A percentile compares a stretch with the other conserved stretches of the same genome.
Conservation (phyloP, 768 basidiomycete genomes). For the Podaxis mareebaensis region DNA sequence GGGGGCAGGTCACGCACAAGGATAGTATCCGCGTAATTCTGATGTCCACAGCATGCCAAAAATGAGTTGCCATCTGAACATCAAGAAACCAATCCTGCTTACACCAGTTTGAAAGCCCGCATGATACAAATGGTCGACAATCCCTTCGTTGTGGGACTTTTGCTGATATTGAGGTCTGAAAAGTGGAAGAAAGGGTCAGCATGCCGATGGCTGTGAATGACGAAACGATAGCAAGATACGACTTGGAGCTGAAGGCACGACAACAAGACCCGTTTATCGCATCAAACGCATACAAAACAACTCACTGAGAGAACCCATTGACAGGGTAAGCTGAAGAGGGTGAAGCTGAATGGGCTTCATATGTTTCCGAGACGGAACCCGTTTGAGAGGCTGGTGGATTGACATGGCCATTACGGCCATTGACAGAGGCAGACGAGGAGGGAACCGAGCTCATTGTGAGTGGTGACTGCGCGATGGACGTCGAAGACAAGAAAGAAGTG, state of each 20-base stretch:
- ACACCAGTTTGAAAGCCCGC: constrained; percentile 83
- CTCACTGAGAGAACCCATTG: constrained; percentile 67
- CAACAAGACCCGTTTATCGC: constrained; percentile 5
- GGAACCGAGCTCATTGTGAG: constrained; percentile 37
- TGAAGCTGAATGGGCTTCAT: constrained; percentile 34
- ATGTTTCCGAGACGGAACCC: constrained; percentile 34
- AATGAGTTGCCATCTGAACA: constrained; percentile 18
- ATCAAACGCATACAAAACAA: constrained; percentile 20
- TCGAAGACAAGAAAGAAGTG: constrained; percentile 18
- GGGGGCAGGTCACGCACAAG: constrained; percentile 49
- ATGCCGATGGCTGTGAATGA: constrained; percentile 2
- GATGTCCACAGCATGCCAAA: constrained; percentile 16
- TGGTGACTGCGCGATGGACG: constrained; percentile 15
- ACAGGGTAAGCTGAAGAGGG: constrained; percentile 43
- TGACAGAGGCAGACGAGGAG: constrained; percentile 44
- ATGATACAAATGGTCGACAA: constrained; percentile 77
- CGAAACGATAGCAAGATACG: constrained; percentile 8
- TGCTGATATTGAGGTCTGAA: constrained; percentile 50
- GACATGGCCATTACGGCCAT: constrained; percentile 50
- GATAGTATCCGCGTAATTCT: constrained; percentile 85
- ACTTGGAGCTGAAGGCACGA: constrained; percentile 3
- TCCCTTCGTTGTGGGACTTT: constrained; percentile 72
- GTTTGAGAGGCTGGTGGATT: constrained; percentile 48
- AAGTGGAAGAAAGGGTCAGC: constrained; percentile 19
- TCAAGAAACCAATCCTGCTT: constrained; percentile 33